phyloP scores from a whole-genome alignment of 2,329 filamentous ascomycete genomes.

The Cordyceps pruinosa region DNA sequence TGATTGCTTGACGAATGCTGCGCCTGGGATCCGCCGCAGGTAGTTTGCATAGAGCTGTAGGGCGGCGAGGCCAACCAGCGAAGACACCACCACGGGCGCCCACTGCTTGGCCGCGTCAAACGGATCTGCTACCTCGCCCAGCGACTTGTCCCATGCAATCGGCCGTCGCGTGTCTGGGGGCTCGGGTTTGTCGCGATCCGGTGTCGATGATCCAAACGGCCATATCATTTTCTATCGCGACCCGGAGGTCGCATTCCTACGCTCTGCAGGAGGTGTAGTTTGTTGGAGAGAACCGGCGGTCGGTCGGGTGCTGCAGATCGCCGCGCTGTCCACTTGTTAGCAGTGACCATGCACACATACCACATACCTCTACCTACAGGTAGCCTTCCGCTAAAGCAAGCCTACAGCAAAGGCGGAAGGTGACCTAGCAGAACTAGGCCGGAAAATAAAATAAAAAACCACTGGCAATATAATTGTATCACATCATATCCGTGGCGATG shows the following conservation, averaged over 20 bases:
- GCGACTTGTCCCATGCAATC: slow-evolving; percentile 33
- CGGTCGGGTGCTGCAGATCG: background rate
- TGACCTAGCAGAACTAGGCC: too few species aligned
- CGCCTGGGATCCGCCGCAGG: slow-evolving; percentile 75
- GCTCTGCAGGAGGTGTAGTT: slow-evolving; percentile 16
- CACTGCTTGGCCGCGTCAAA: slow-evolving; percentile 33
- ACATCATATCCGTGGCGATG: too few species aligned
- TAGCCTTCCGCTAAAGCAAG: too few species aligned
- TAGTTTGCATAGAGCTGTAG: slow-evolving; percentile 62
- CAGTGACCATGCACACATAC: background rate
- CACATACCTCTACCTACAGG: too few species aligned
- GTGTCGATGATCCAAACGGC: slow-evolving; percentile 29
- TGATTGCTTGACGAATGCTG: slow-evolving; percentile 64
- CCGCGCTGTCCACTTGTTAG: background rate
- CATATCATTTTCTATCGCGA: slow-evolving; percentile 33
- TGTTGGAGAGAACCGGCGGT: background rate
- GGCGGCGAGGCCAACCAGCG: slow-evolving; percentile 31
- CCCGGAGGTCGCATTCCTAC: slow-evolving; percentile 16
- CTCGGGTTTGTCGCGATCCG: slow-evolving; percentile 18
- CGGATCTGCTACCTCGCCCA: slow-evolving; percentile 23
- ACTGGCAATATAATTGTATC: too few species aligned
- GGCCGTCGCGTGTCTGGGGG: slow-evolving; percentile 20
- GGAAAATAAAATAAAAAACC: too few species aligned
- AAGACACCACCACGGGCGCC: slow-evolving; percentile 32
- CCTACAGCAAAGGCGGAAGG: too few species aligned